Base-by-base conservation (phyloP, 2,329 filamentous ascomycete species). In the Salinomyces thailandicus region DNA sequence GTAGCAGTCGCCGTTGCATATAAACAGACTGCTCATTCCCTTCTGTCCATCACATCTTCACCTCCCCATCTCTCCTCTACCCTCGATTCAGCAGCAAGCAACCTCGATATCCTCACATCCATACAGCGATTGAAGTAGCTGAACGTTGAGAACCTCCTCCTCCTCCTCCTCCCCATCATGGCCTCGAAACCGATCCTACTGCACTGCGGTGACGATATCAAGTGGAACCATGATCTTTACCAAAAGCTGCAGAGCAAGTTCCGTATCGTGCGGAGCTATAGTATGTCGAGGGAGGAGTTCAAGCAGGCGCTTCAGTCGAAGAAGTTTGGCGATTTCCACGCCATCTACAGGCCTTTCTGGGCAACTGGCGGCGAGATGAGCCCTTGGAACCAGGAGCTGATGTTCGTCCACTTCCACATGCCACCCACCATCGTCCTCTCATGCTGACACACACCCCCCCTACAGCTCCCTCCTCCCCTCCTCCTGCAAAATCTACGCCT, bases 341-440 rank as follows among this genome's bases (percentile, higher is more conserved):
- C 54, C 32, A 68, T 64, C 31, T 73, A 75, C 45, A 62, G 74
- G 2, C 75, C 75, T 0, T 77, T 76, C 53, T 79, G 74, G 73
- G 71, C 73, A 39, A 77, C 74, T 0, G 76, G 76, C 1, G 73
- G 72, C 3, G 76, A 79, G 47, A 79, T 79, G 73, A 74, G 73
- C 1, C 68, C 68, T 15, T 79, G 74, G 73, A 71, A 80, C 46
- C 48, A 55, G 8, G 75, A 79, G 42, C 49, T 79, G 14, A 71
- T 79, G 34, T 59, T 62, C 0, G 33, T 30, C n/a, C n/a, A n/a
- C n/a, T n/a, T n/a, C n/a, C n/a, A n/a, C n/a, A n/a, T n/a, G n/a
- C n/a, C n/a, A n/a, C n/a, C n/a, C n/a, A n/a, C n/a, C n/a, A n/a
- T n/a, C n/a, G n/a, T n/a, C n/a, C n/a, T n/a, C n/a, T n/a, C n/a